Percentiles rank a stretch among this genome's conserved stretches.
Conservation (phyloP, 2,329 filamentous ascomycete species). For the Aspergillus terreus region DNA sequence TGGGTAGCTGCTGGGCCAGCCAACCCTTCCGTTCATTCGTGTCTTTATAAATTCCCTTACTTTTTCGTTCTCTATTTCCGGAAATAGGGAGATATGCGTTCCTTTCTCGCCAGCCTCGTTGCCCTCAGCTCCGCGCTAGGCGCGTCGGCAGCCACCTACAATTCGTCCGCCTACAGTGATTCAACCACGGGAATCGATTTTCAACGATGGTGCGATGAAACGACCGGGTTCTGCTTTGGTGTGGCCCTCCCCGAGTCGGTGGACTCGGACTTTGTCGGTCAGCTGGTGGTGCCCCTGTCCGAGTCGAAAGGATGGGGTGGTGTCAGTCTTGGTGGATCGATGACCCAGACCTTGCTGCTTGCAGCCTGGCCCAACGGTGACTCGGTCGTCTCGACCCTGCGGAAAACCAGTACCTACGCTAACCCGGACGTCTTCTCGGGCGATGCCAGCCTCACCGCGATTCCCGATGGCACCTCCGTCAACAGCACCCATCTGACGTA, state of each 20-base stretch:
- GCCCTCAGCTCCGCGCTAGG: slow-evolving; percentile 13
- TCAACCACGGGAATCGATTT: slow-evolving; percentile 14
- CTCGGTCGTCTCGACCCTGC: slow-evolving; percentile 9
- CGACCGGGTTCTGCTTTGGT: slow-evolving; percentile 15
- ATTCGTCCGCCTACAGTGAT: slow-evolving; percentile 16
- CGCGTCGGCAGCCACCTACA: slow-evolving; percentile 8
- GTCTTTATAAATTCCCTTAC: slow-evolving; percentile 3
- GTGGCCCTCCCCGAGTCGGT: slow-evolving; percentile 15
- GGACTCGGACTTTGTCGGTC: slow-evolving; percentile 13
- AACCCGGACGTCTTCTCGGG: slow-evolving; percentile 11
- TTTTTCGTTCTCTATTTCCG: slow-evolving; percentile 4
- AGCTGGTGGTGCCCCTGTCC: slow-evolving; percentile 12
- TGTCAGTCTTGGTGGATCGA: slow-evolving; percentile 14
- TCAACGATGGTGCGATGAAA: slow-evolving; percentile 16
- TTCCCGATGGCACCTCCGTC: slow-evolving; percentile 12
- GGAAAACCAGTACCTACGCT: slow-evolving; percentile 10
- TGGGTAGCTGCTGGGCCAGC: slow-evolving; percentile 15
- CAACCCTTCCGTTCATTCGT: slow-evolving; percentile 11
- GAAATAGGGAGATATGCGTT: slow-evolving; percentile 11
- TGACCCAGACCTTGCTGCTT: slow-evolving; percentile 13
- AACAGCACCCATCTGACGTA: slow-evolving; percentile 18
- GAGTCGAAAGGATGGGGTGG: slow-evolving; percentile 16
- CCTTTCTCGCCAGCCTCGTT: slow-evolving; percentile 7
- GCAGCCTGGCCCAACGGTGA: slow-evolving; percentile 16
- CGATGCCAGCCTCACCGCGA: slow-evolving; percentile 11